Base-by-base conservation (phyloP, 1,284 basidiomycete genomes). In the Ustilago vetiveriae region DNA sequence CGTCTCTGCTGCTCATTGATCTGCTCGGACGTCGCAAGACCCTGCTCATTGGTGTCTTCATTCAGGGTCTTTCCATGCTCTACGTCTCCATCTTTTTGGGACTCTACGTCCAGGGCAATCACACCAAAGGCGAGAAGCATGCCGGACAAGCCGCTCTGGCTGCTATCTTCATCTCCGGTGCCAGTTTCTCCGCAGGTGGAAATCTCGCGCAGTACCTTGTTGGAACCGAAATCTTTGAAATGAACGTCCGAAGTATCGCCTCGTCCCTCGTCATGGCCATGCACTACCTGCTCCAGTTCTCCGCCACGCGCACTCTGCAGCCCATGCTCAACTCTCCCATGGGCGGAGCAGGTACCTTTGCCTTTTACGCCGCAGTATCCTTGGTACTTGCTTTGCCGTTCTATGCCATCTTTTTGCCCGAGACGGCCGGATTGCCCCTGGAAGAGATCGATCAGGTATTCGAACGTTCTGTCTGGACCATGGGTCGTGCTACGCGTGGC, bases 261-360 rank as follows among this genome's bases (percentile, higher is more conserved):
- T 45, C 47, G 10, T 50, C 60, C 23, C 2, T 64, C 10, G 52
- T 64, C n/a, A 64, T 64, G 60, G 49, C 44, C 3, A 44, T 56
- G 39, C 60, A 64, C 52, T 64, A 56, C 24, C 37, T 54, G 19
- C 38, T 64, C 6, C 52, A 56, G 44, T 64, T 45, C 44, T 40
- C 41, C 6, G 47, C 47, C 10, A 64, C 60, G 1, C 42, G 60
- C 1, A 39, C 60, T 2, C 33, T 64, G 26, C 47, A 50, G 32
- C 60, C 60, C 2, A 64, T 64, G 60, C 60, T 64, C 53, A 64
- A 64, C 48, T 64, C 60, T 36, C 38, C 29, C 3, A 35, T 64
- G 47, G 45, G 45, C 19, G 60, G 52, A 9, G 53, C 46, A 0
- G 60, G 60, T 7, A 64, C 60, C 1, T 64, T 64, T 40, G 60